These are phyloP conservation scores for Polygonum aviculare DNA, from an alignment of 148 eudicot genomes.

Conservation along the genomic window DNA sequence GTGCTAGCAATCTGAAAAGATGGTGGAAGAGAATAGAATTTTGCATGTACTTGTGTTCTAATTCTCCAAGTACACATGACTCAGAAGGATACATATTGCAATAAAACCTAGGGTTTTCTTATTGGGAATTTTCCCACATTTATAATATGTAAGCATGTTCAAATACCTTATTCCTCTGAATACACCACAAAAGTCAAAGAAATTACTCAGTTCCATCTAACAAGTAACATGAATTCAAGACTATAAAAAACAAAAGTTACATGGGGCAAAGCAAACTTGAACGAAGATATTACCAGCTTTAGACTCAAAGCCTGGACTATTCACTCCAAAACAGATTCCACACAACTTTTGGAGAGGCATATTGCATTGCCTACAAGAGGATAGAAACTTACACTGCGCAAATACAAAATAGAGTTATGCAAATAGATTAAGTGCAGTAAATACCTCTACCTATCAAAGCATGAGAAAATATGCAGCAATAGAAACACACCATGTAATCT, in stretches of 20 bases:
- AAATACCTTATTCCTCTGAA: background rate
- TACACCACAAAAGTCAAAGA: background rate
- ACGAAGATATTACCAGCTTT: slow-evolving; percentile 39
- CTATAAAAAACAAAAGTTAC: background rate
- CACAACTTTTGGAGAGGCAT: slow-evolving; percentile 91
- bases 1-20: slow-evolving; percentile 66
- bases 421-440: background rate
- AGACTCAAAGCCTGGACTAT: slow-evolving; percentile 41
- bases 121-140: no score
- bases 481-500: slow-evolving; percentile 83
- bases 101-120: no score
- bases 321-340: slow-evolving; percentile 78
- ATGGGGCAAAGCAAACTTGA: background rate
- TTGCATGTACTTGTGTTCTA: no score
- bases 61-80: background rate
- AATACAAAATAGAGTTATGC: slow-evolving; percentile 19
- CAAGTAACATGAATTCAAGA: background rate
- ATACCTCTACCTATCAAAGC: background rate
- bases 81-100: no score
- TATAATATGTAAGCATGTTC: no score
- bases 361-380: slow-evolving; percentile 90
- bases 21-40: slow-evolving; percentile 63
- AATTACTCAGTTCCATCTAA: background rate
- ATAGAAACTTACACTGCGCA: slow-evolving; percentile 37
- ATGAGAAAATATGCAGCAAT: background rate